Percentiles rank a stretch among this genome's conserved stretches.
Conservation (phyloP, 805 yeast species). For the Ogataea salicorniae region DNA sequence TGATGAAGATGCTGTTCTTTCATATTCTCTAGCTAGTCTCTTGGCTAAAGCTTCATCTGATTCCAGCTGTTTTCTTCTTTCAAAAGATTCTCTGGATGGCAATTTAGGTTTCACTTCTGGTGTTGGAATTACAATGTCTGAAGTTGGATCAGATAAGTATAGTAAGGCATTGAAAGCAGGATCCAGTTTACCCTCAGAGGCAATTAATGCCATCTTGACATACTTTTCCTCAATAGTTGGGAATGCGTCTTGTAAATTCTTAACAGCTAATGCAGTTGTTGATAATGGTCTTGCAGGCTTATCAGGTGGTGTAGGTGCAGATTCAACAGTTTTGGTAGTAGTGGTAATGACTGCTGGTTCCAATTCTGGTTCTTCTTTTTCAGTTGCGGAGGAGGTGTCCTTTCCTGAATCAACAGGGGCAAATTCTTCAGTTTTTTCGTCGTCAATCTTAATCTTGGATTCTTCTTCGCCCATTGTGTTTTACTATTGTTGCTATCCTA, state of each 20-base stretch:
- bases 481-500: not conserved
- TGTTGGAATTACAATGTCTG: slow-evolving; percentile 47
- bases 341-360: not conserved
- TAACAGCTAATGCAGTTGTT: slow-evolving; percentile 48
- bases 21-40: slow-evolving; percentile 62
- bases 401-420: not conserved
- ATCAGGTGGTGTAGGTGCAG: slow-evolving; percentile 35
- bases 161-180: slow-evolving; percentile 86
- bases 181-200: slow-evolving; percentile 75
- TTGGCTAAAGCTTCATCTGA: slow-evolving; percentile 80
- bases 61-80: slow-evolving; percentile 27
- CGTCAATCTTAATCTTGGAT: not conserved
- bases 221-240: slow-evolving; percentile 70
- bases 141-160: slow-evolving; percentile 68
- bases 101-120: slow-evolving; percentile 30
- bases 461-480: slow-evolving; percentile 5
- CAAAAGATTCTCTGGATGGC: slow-evolving; percentile 29
- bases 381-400: not conserved
- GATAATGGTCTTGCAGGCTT: slow-evolving; percentile 58
- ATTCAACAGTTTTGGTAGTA: not conserved
- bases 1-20: slow-evolving; percentile 11
- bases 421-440: not conserved
- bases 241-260: slow-evolving; percentile 77
- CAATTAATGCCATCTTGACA: slow-evolving; percentile 76
- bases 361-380: not conserved